These are phyloP conservation scores for Trichoderma citrinoviride DNA, from an alignment of 2,329 filamentous ascomycete species.

Conservation along the genomic window DNA sequence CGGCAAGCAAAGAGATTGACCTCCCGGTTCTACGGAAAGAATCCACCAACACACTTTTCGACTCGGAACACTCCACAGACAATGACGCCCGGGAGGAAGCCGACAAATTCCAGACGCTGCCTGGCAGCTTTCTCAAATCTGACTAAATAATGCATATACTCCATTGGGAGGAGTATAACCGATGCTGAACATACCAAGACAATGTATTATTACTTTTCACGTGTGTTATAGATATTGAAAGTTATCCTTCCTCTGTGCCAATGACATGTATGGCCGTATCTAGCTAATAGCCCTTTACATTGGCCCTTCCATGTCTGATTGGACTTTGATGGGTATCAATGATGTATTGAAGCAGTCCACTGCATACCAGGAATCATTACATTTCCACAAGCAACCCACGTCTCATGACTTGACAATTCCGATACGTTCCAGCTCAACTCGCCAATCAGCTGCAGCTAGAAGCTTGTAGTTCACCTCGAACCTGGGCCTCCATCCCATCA, in stretches of 20 bases:
- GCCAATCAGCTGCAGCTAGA: background rate
- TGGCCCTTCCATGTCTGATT: background rate
- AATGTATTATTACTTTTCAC: background rate
- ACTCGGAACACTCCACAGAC: slow-evolving; percentile 7
- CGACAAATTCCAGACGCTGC: background rate
- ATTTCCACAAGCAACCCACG: background rate
- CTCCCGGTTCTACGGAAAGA: background rate
- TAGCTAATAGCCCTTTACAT: background rate
- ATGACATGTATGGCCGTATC: background rate
- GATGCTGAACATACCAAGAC: background rate
- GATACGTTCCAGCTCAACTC: background rate
- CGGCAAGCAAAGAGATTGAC: background rate
- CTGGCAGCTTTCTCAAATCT: background rate
- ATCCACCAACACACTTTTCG: background rate
- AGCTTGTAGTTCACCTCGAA: slow-evolving; percentile 12
- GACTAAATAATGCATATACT: background rate
- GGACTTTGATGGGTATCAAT: background rate
- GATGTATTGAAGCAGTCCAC: background rate
- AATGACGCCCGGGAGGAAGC: background rate
- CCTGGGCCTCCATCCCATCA: background rate
- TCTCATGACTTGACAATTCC: background rate
- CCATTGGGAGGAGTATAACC: background rate
- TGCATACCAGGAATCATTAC: no score
- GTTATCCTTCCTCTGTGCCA: background rate
- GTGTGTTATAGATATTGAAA: background rate